These are phyloP conservation scores for Penicillium silybi DNA, from an alignment of 495 filamentous ascomycete genomes.

Conservation along the genomic window DNA sequence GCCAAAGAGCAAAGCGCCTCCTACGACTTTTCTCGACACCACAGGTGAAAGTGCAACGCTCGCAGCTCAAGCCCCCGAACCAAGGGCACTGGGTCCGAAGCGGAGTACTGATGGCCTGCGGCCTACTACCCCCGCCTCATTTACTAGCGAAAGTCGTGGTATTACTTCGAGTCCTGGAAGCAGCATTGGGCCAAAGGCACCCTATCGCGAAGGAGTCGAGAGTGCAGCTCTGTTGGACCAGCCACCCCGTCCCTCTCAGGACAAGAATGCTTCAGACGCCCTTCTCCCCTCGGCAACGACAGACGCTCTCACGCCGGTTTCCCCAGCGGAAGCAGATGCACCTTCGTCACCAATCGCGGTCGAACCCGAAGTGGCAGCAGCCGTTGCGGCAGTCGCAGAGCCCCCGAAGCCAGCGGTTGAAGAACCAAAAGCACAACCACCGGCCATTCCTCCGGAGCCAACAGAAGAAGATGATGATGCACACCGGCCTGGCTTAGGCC, in stretches of 20 bases:
- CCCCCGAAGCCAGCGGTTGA: neutral
- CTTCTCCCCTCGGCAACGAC: neutral
- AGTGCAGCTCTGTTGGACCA: slow-evolving; percentile 14
- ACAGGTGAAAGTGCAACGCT: slow-evolving; percentile 13
- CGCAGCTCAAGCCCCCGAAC: slow-evolving; percentile 12
- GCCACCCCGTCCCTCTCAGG: slow-evolving; percentile 9
- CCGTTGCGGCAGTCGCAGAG: slow-evolving; percentile 15
- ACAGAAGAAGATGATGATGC: slow-evolving; percentile 47
- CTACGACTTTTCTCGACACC: slow-evolving; percentile 17
- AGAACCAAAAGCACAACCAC: neutral
- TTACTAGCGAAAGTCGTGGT: slow-evolving; percentile 21
- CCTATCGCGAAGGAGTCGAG: slow-evolving; percentile 21
- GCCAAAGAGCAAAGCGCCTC: slow-evolving; percentile 22
- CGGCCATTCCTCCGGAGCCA: slow-evolving; percentile 4
- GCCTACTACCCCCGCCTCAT: slow-evolving; percentile 29
- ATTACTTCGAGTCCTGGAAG: slow-evolving; percentile 19
- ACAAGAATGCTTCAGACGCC: slow-evolving; percentile 4
- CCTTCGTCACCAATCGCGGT: slow-evolving; percentile 5
- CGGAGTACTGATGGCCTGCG: slow-evolving; percentile 30
- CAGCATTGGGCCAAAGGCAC: slow-evolving; percentile 22
- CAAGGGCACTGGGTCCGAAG: slow-evolving; percentile 19
- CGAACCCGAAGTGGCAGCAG: slow-evolving; percentile 16
- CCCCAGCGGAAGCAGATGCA: neutral
- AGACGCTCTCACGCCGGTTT: slow-evolving; percentile 1
- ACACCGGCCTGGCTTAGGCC: slow-evolving; percentile 75